Base-by-base conservation (phyloP, 306 rosid genomes). In the Phaseolus lunatus region DNA sequence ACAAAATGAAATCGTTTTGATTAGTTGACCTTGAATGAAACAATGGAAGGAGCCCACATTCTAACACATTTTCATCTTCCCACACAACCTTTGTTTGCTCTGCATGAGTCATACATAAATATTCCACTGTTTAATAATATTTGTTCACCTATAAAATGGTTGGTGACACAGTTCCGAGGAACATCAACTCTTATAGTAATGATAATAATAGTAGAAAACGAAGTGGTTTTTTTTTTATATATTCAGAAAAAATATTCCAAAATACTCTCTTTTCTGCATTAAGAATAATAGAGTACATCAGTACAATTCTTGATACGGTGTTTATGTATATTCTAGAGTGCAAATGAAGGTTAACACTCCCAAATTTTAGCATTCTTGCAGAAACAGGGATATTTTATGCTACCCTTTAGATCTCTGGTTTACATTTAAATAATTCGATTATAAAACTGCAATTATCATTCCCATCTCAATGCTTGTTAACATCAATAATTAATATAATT, bases 241-340 rank as follows among this genome's bases (percentile, higher is more conserved):
- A 52, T 19, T n/a, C 3, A 43, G 15, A 43, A 54, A 54, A 70
- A 65, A 85, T 85, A 85, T 87, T 85, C 91, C 72, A 62, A 69
- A 52, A 87, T 81, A 48, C 76, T 87, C 75, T 53, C 29, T 63
- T 19, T 16, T 14, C 76, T 72, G 71, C 62, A 47, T 72, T 82
- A 67, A 61, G 87, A 85, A 87, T 87, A 85, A 87, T 87, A 87
- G 56, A 65, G 90, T 86, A 81, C 84, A 78, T 75, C 56, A 73
- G 91, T 84, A 82, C 82, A 80, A 86, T 73, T 71, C 73, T 71
- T 75, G 29, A 67, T 77, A 79, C 71, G 19, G 24, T 24, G 57
- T 39, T 79, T 57, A 39, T 74, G 74, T 41, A 74, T 69, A 78
- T 56, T 74, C 77, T 64, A n/a, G 79, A 52, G 75, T 62, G 64